Conservation (phyloP, 768 basidiomycete species). For the Russula vinacea region DNA sequence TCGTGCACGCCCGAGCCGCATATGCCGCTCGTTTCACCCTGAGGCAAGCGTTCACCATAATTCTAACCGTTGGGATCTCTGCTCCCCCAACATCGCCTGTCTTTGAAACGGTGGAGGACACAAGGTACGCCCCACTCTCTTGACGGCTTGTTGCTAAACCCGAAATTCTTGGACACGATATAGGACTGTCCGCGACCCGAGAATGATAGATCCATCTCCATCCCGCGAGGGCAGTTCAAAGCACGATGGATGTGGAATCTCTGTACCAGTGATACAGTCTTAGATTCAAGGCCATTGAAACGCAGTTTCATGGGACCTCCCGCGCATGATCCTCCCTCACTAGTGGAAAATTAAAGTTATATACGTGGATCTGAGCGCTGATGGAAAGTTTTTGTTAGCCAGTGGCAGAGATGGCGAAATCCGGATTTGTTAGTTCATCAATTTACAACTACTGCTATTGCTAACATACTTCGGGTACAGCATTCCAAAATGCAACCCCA, state of each 20-base stretch:
- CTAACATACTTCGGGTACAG: conserved; percentile 2
- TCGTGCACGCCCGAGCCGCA: not conserved
- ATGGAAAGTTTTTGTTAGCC: not conserved
- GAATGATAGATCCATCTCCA: not conserved
- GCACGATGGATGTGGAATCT: not conserved
- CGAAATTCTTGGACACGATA: too few relatives aligned
- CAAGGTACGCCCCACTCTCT: too few relatives aligned
- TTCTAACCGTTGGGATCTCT: not conserved
- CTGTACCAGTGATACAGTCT: not conserved
- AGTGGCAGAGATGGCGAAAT: not conserved
- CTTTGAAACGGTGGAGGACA: not conserved
- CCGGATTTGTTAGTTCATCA: not conserved
- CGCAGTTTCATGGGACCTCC: not conserved
- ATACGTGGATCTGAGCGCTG: not conserved
- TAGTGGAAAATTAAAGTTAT: not conserved
- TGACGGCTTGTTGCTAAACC: not conserved
- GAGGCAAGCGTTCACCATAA: not conserved
- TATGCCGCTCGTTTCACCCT: not conserved
- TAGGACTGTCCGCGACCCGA: too few relatives aligned
- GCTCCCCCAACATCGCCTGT: not conserved
- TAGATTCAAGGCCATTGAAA: not conserved
- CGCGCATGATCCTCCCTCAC: not conserved
- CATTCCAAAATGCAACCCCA: not conserved
- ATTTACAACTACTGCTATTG: not conserved
- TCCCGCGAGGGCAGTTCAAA: not conserved